These are phyloP conservation scores for Naganishia sp. DNA, from an alignment of 1,284 basidiomycete species.

Conservation along the genomic window DNA sequence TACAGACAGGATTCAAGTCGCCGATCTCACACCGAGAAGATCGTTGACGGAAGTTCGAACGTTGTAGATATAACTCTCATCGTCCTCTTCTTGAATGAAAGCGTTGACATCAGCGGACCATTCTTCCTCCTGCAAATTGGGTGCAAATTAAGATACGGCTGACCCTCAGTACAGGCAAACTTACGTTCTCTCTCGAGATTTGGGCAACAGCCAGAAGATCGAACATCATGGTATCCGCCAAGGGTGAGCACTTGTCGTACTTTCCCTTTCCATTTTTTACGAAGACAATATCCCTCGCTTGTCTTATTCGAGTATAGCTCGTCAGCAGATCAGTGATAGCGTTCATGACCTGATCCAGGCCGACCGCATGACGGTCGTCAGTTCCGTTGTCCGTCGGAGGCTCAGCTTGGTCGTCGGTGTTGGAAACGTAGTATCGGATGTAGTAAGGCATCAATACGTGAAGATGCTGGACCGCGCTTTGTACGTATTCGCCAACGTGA, in stretches of 20 bases:
- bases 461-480: constrained; percentile 67
- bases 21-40: constrained; percentile 66
- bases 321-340: constrained; percentile 66
- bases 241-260: constrained; percentile 50
- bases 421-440: constrained; percentile 65
- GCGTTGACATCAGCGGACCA: constrained; percentile 87
- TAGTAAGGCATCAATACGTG: constrained; percentile 67
- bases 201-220: constrained; percentile 73
- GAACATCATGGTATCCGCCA: constrained; percentile 61
- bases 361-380: constrained; percentile 60
- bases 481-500: constrained; percentile 65
- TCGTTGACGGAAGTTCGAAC: constrained; percentile 83
- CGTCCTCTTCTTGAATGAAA: constrained; percentile 93
- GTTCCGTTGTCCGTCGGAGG: constrained; percentile 67
- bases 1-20: constrained; percentile 2
- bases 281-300: constrained; percentile 23
- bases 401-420: constrained; percentile 55
- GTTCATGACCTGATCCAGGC: constrained; percentile 23
- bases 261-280: constrained; percentile 39
- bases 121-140: constrained; percentile 69
- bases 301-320: constrained; percentile 23
- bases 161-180: constrained; percentile 37
- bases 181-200: constrained; percentile 84
- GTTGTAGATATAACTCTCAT: constrained; percentile 79
- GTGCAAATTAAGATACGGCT: neutral